Conservation (phyloP, 768 basidiomycete species). For the Lactifluus subvellereus region DNA sequence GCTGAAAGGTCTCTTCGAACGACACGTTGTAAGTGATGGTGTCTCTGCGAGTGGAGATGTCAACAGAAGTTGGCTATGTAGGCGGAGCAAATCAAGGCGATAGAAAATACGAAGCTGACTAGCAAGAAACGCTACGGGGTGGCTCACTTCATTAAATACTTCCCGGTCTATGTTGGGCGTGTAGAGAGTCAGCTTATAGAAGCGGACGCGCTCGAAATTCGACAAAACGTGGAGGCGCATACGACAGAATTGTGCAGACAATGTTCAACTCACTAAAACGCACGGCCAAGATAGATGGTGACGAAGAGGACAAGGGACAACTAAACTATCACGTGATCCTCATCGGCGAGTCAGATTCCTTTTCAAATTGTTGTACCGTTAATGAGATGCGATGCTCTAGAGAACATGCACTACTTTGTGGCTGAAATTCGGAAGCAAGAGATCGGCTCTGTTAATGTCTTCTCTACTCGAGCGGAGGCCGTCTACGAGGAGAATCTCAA, state of each 20-base stretch:
- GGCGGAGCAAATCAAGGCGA: slow-evolving; percentile 81
- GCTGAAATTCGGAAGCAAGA: slow-evolving; percentile 73
- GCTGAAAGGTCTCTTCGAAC: slow-evolving; percentile 69
- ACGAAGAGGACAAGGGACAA: slow-evolving; percentile 93
- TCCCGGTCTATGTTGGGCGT: slow-evolving; percentile 79
- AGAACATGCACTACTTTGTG: slow-evolving; percentile 95
- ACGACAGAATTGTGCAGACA: slow-evolving; percentile 80
- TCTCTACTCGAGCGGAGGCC: slow-evolving; percentile 65
- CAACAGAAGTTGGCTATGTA: slow-evolving; percentile 29
- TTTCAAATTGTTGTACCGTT: neutral
- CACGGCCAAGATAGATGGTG: slow-evolving; percentile 92
- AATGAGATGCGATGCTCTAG: slow-evolving; percentile 36
- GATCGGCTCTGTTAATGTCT: slow-evolving; percentile 53
- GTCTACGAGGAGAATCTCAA: slow-evolving; percentile 87
- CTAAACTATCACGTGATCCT: slow-evolving; percentile 94
- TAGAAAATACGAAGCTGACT: slow-evolving; percentile 87
- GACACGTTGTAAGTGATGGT: slow-evolving; percentile 53
- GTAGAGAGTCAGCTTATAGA: slow-evolving; percentile 82
- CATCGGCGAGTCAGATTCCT: slow-evolving; percentile 57
- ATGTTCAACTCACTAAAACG: slow-evolving; percentile 94
- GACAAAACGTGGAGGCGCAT: slow-evolving; percentile 73
- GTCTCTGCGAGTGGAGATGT: slow-evolving; percentile 2
- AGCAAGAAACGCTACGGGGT: slow-evolving; percentile 92
- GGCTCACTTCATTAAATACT: slow-evolving; percentile 86
- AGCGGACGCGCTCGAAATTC: slow-evolving; percentile 70